Conservation (phyloP, 2,329 filamentous ascomycete genomes). For the Colletotrichum limetticola region DNA sequence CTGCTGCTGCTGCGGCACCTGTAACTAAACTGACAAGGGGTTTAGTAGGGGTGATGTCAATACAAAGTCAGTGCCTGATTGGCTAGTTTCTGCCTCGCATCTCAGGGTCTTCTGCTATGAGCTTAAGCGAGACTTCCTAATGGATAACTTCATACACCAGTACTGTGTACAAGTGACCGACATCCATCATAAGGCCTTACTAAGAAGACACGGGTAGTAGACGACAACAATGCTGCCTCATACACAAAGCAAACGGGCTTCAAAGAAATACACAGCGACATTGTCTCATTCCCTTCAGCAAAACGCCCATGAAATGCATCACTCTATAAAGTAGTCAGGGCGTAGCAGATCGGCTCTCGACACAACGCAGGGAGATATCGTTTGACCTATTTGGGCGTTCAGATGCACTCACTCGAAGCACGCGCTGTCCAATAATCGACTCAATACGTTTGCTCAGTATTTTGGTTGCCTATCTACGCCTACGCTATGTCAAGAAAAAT, state of each 20-base stretch:
- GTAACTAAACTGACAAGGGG: slow-evolving; percentile 7
- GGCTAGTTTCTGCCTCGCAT: slow-evolving; percentile 1
- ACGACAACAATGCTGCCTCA: background rate
- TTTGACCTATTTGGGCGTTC: background rate
- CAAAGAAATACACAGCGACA: slow-evolving; percentile 5
- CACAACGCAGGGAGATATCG: background rate
- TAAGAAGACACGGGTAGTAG: background rate
- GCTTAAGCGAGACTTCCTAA: background rate
- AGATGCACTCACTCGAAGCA: background rate
- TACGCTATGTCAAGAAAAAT: slow-evolving; percentile 27
- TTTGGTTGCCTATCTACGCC: slow-evolving; percentile 28
- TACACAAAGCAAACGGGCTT: slow-evolving; percentile 12
- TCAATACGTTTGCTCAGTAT: background rate
- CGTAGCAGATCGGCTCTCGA: background rate
- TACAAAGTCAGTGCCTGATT: slow-evolving; percentile 12
- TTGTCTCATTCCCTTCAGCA: slow-evolving; percentile 2
- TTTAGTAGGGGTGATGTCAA: slow-evolving; percentile 13
- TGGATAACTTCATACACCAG: background rate
- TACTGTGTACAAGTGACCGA: too few relatives aligned
- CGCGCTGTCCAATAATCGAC: background rate
- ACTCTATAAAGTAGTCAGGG: background rate
- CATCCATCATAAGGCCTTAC: too few relatives aligned
- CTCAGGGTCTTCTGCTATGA: background rate
- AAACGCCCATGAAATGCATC: background rate
- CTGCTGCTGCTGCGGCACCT: background rate